Evolutionary conservation across 2,329 filamentous ascomycete species (phyloP).

Genomic region (Rachicladosporium sp.): DNA sequence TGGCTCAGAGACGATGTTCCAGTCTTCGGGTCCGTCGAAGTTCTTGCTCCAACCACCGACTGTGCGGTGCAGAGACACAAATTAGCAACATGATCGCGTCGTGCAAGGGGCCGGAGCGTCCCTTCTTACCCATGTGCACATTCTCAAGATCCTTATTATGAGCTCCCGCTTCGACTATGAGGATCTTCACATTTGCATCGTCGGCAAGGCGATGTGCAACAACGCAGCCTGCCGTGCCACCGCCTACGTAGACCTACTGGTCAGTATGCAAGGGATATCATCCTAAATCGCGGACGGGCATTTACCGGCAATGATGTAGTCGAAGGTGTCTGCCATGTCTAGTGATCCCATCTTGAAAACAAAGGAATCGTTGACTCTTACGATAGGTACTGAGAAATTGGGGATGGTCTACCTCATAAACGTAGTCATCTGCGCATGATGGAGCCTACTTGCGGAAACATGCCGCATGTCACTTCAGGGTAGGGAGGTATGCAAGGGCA

Average conservation of each 20-base stretch:
- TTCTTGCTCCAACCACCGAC: constrained; percentile 27
- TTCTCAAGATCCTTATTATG: constrained; percentile 29
- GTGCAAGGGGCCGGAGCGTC: constrained; percentile 4
- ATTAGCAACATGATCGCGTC: neutral
- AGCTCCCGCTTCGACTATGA: constrained; percentile 16
- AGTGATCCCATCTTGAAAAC: neutral
- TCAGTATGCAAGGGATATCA: constrained; percentile 2
- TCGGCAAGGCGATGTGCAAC: constrained; percentile 17
- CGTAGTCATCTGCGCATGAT: neutral
- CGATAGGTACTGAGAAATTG: neutral
- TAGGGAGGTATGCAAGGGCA: neutral
- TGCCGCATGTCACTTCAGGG: no score
- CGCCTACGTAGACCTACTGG: constrained; percentile 4
- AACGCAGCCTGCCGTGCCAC: constrained; percentile 16
- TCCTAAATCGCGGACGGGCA: neutral
- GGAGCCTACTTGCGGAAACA: neutral
- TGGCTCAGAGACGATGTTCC: constrained; percentile 31
- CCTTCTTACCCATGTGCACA: constrained; percentile 34
- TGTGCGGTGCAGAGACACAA: neutral
- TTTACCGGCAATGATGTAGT: constrained; percentile 16
- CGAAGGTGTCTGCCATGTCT: constrained; percentile 12
- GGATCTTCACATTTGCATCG: constrained; percentile 13
- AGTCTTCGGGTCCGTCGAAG: constrained; percentile 32
- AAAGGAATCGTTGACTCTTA: neutral
- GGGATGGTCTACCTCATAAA: neutral